phyloP scores from a whole-genome alignment of 169 alveolate genomes.

The Theileria equi region DNA sequence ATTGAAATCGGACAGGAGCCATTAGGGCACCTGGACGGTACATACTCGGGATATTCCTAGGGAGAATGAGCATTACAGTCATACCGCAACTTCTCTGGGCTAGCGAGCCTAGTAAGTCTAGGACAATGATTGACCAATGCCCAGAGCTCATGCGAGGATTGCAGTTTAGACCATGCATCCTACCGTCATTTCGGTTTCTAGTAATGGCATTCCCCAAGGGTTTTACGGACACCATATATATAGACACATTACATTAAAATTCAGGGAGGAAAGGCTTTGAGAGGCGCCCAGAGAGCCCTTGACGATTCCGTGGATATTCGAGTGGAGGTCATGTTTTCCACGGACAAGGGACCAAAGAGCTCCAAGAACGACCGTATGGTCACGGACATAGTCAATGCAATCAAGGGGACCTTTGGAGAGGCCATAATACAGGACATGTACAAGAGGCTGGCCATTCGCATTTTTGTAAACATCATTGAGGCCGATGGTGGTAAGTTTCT shows the following conservation, averaged over 20 bases:
- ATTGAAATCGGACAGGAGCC: no score
- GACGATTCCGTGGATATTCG: conserved; percentile 49
- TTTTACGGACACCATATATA: neutral
- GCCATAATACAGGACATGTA: conserved; percentile 37
- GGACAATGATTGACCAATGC: no score
- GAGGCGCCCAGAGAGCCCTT: neutral
- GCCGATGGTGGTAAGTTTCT: conserved; percentile 62
- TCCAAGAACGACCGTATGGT: conserved; percentile 18
- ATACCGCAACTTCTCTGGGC: no score
- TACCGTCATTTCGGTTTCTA: no score
- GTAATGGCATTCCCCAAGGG: no score
- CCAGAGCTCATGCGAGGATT: no score
- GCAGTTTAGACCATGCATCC: no score
- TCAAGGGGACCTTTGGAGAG: conserved; percentile 33
- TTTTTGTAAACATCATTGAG: conserved; percentile 57
- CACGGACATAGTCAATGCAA: conserved; percentile 26
- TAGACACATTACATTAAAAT: neutral
- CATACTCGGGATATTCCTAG: no score
- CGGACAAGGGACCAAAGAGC: conserved; percentile 26
- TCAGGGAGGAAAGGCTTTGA: neutral
- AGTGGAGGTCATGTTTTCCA: conserved; percentile 41
- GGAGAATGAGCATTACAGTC: no score
- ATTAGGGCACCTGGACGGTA: no score
- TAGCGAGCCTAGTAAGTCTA: no score
- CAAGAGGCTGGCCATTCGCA: conserved; percentile 20